Conservation (phyloP, 192 early-diverging fungal genomes). For the Hyaloraphidium curvatum region DNA sequence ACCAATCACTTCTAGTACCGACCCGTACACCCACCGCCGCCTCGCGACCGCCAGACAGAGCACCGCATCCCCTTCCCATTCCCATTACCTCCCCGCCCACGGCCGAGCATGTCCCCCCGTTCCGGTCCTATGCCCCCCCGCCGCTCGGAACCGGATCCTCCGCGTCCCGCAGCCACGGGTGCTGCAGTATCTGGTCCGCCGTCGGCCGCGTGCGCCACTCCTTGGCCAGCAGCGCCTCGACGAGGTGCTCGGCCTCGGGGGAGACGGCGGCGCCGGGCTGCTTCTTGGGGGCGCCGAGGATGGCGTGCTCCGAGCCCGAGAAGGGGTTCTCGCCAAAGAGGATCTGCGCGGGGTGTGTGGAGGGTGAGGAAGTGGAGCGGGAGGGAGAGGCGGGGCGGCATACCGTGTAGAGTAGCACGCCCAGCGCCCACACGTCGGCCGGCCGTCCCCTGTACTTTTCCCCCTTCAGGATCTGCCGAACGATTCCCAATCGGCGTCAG, state of each 20-base stretch:
- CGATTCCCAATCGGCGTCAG: neutral
- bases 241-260: conserved; percentile 25
- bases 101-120: too few species aligned
- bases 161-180: conserved; percentile 38
- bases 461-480: conserved; percentile 39
- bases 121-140: too few species aligned
- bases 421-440: conserved; percentile 45
- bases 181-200: conserved; percentile 34
- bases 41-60: too few species aligned
- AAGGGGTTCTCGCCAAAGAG: conserved; percentile 31
- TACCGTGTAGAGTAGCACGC: conserved; percentile 38
- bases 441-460: conserved; percentile 29
- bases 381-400: neutral
- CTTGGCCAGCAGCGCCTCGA: conserved; percentile 47
- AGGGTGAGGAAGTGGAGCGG: neutral
- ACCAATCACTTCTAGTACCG: too few species aligned
- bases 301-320: conserved; percentile 27
- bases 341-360: neutral
- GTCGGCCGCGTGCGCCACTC: conserved; percentile 33
- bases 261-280: conserved; percentile 25
- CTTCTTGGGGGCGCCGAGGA: conserved; percentile 20
- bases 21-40: too few species aligned
- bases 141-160: too few species aligned
- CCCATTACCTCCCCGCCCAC: too few species aligned
- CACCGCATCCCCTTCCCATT: too few species aligned